Base-by-base conservation (phyloP, 1,139 yeast species). In the Magnusiomyces tetraspermus region DNA sequence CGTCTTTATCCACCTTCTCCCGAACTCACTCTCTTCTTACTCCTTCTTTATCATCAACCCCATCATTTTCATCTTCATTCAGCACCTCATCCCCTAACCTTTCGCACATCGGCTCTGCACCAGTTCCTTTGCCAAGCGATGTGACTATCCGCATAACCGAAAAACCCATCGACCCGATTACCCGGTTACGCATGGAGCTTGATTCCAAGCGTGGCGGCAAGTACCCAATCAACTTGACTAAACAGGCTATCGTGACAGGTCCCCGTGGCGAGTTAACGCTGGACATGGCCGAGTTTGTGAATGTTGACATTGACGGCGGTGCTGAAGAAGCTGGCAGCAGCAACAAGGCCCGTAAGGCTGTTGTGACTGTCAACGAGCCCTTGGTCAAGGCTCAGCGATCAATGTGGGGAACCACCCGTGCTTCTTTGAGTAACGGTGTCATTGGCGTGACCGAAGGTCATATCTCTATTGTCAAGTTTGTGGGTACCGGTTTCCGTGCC, bases 401-500 rank as follows among this genome's bases (percentile, higher is more conserved):
- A 37, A 80, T 92, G 80, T 94, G 98, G 98, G 99, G 98, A 15
- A 92, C 98, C 8, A 77, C 86, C 49, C 79, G 98, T 64, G 78
- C 95, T 0, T 75, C 84, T 55, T 68, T 94, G 50, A 80, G 81
- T 63, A 92, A 92, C 70, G 79, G 85, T 62, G 76, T 92, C 41
- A 74, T 79, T 49, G 99, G 99, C 49, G 95, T 89, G 37, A 79
- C 88, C 44, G 97, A 90, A 61, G 97, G 97, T 15, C 97, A 92
- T 67, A 72, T 89, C 41, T 80, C 95, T 41, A 84, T 90, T 55
- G 77, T 94, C 59, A 85, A 83, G 69, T 85, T 94, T 61, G 96
- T 89, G 26, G 99, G 99, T 60, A 92, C 97, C 17, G 99, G 99
- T 66, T 94, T 87, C 76, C 82, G 97, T 70, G 96, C 95, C 2